Evolutionary conservation across 2,329 filamentous ascomycete genomes (phyloP), one percentile per base, ranked within the genome.

Genomic region (Talaromyces marneffei): DNA sequence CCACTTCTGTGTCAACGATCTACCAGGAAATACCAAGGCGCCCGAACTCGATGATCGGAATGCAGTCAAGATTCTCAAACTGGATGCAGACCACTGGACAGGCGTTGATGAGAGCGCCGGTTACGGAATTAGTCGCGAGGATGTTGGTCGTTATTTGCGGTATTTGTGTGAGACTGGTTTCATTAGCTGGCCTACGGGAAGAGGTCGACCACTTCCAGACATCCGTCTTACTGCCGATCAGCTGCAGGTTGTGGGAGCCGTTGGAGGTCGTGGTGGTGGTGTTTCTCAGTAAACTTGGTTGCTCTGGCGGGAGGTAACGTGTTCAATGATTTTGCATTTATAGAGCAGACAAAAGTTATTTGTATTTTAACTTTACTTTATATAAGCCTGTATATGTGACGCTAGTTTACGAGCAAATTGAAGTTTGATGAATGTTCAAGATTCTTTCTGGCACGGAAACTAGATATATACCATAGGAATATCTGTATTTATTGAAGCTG

Each of bases 31-130:
- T 68, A 90, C 87, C 33, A 85, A 83, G 46, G 88, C 90, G 0
- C 88, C 88, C 0, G 88, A 90, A 71, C 82, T 94, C 12, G 87
- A 91, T 68, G 90, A 93, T 71, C 73, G 68, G 37, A 91, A 94
- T 69, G 85, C 90, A 0, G 80, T 83, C 1, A 77, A 78, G 1
- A 83, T 87, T 0, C 79, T 95, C 25, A 83, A 83, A 70, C 80
- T 81, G 3, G 88, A 92, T 68, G 80, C 80, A 0, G 55, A 63
- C 14, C 78, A 68, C 50, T 83, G 83, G 82, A 81, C 85, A 0
- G 82, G 81, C 0, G 71, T 83, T 35, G 84, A 87, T 65, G 82
- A 81, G 66, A 84, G 82, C 53, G 76, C 77, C 0, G 85, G 77
- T 59, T 81, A 71, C 64, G 83, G 83, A 25, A 83, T 90, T 10